These are phyloP conservation scores for Aspergillus terreus DNA, from an alignment of 2,329 filamentous ascomycete genomes.

Conservation along the genomic window DNA sequence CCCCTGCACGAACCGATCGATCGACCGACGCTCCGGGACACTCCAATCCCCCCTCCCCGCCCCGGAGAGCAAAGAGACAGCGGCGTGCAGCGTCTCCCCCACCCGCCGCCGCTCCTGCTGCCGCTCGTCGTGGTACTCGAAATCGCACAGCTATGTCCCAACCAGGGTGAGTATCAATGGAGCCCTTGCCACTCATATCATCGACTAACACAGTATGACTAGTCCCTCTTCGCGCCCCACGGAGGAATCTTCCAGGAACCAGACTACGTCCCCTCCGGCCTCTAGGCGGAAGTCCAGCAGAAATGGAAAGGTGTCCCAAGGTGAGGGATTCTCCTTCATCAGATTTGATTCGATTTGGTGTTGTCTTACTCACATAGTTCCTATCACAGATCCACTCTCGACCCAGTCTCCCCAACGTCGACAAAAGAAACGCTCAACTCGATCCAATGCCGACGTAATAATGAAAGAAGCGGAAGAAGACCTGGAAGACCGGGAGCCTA, in stretches of 20 bases:
- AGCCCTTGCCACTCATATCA: constrained; percentile 9
- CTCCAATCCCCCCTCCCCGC: constrained; percentile 28
- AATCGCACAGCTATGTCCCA: constrained; percentile 40
- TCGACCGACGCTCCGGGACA: constrained; percentile 35
- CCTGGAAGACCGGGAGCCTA: constrained; percentile 35
- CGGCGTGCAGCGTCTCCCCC: constrained; percentile 55
- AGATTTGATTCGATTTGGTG: background rate
- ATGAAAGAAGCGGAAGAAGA: constrained; percentile 68
- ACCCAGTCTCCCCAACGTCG: constrained; percentile 36
- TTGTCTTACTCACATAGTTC: constrained; percentile 7
- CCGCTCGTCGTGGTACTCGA: constrained; percentile 40
- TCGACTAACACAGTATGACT: constrained; percentile 16
- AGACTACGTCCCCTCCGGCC: constrained; percentile 53
- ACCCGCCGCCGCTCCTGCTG: constrained; percentile 35
- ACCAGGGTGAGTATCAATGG: constrained; percentile 32
- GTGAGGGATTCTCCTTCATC: constrained; percentile 27
- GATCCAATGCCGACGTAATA: constrained; percentile 60
- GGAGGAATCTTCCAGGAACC: constrained; percentile 56
- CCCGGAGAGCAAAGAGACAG: constrained; percentile 67
- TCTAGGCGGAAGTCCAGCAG: constrained; percentile 71
- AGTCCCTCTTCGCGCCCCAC: constrained; percentile 63
- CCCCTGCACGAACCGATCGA: constrained; percentile 50
- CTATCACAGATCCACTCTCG: constrained; percentile 28
- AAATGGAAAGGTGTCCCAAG: constrained; percentile 62
- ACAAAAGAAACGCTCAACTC: constrained; percentile 54